Evolutionary conservation across 306 rosid genomes (phyloP).

Genomic region (Vigna hirtella): DNA sequence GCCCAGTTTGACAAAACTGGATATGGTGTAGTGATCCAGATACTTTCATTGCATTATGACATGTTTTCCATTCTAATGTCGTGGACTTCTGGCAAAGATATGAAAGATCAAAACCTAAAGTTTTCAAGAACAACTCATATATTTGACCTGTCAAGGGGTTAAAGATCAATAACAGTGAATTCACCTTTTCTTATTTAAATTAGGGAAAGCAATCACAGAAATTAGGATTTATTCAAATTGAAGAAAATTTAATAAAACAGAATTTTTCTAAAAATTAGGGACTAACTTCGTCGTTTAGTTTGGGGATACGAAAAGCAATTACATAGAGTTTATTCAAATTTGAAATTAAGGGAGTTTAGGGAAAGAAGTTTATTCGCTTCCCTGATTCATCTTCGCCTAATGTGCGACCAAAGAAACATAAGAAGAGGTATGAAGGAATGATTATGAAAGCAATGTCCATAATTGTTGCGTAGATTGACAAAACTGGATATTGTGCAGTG

Average conservation of each 20-base stretch:
- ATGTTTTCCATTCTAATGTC: conserved; percentile 79
- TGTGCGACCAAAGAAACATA: conserved; percentile 61
- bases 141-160: conserved; percentile 79
- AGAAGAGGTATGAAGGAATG: conserved; percentile 86
- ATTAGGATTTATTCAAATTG: no score
- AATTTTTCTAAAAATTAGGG: no score
- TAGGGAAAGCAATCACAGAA: background rate
- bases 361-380: conserved; percentile 38
- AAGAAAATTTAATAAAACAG: no score
- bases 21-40: conserved; percentile 74
- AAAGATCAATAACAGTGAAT: conserved; percentile 58
- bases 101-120: conserved; percentile 65
- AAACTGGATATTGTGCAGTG: conserved; percentile 68
- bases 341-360: no score
- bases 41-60: conserved; percentile 86
- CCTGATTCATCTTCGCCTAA: conserved; percentile 55
- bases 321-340: no score
- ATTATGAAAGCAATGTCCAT: conserved; percentile 90
- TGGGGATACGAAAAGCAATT: no score
- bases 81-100: conserved; percentile 71
- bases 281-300: no score
- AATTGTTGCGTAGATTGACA: conserved; percentile 54
- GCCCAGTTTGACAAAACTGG: conserved; percentile 61
- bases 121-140: conserved; percentile 76
- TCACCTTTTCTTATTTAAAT: no score